These are phyloP conservation scores for Leccinum variicolor DNA, from an alignment of 768 basidiomycete genomes.

Conservation along the genomic window DNA sequence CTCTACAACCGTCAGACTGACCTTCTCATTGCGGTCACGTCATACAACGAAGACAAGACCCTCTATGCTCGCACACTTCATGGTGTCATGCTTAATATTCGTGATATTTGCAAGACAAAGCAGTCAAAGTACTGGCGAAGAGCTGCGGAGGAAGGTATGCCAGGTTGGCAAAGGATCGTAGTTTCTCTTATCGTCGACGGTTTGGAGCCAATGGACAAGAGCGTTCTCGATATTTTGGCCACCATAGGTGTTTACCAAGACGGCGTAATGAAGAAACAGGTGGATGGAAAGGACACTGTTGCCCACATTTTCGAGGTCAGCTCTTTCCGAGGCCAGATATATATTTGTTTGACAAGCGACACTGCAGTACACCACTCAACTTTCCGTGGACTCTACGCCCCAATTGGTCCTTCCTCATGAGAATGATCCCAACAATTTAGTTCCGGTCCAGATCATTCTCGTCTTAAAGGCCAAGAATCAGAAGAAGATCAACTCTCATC, in stretches of 20 bases:
- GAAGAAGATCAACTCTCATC: constrained; percentile 94
- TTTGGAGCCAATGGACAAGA: constrained; percentile 94
- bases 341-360: constrained; percentile 3
- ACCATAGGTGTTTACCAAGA: constrained; percentile 94
- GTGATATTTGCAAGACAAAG: constrained; percentile 95
- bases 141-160: constrained; percentile 77
- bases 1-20: constrained; percentile 90
- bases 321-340: constrained; percentile 1
- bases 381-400: constrained; percentile 89
- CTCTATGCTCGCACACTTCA: constrained; percentile 91
- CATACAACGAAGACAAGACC: constrained; percentile 90
- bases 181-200: constrained; percentile 92
- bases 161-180: constrained; percentile 88
- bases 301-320: constrained; percentile 93
- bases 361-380: constrained; percentile 87
- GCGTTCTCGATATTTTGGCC: constrained; percentile 81
- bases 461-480: constrained; percentile 92
- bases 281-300: constrained; percentile 84
- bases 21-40: constrained; percentile 90
- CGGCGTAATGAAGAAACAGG: constrained; percentile 91
- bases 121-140: constrained; percentile 90
- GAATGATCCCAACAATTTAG: constrained; percentile 88
- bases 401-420: constrained; percentile 88
- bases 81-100: constrained; percentile 96
- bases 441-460: constrained; percentile 89